Percentiles rank a stretch among this genome's conserved stretches.
phyloP scores from a whole-genome alignment of 2,329 filamentous ascomycete genomes.

The Fusarium sp. region DNA sequence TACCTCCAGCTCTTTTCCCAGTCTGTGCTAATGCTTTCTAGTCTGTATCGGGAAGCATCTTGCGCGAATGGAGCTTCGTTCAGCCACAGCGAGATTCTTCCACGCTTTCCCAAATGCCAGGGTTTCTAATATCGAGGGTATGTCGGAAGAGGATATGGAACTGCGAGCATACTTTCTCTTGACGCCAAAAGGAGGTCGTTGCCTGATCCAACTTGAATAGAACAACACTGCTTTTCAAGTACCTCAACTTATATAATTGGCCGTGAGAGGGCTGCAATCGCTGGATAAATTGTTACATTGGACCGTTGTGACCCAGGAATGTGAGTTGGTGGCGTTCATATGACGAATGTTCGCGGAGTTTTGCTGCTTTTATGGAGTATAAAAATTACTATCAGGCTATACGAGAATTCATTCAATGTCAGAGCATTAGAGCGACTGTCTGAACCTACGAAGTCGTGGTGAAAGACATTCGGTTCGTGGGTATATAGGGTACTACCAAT shows the following conservation, averaged over 20 bases:
- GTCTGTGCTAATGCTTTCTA: background rate
- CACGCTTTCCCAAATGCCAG: background rate
- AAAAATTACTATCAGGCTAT: accelerated
- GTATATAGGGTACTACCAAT: background rate
- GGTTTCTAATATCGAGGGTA: background rate
- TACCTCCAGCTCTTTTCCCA: accelerated
- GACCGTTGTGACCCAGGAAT: no score
- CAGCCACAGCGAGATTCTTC: background rate
- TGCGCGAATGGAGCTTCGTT: background rate
- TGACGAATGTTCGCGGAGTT: background rate
- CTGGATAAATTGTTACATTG: no score
- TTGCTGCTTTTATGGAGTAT: background rate
- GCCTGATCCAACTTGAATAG: background rate
- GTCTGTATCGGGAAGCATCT: background rate
- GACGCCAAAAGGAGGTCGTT: background rate
- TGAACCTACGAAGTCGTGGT: background rate
- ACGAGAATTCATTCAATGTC: accelerated
- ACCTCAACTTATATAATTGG: no score
- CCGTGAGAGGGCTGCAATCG: no score
- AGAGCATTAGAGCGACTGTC: accelerated
- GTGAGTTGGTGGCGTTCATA: no score
- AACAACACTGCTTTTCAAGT: no score
- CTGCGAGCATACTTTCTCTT: background rate
- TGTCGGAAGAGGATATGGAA: background rate
- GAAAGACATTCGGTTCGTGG: no score